Evolutionary conservation across 768 basidiomycete genomes (phyloP), one percentile per base, ranked within the genome.

Genomic region (Tubosaeta sp.): DNA sequence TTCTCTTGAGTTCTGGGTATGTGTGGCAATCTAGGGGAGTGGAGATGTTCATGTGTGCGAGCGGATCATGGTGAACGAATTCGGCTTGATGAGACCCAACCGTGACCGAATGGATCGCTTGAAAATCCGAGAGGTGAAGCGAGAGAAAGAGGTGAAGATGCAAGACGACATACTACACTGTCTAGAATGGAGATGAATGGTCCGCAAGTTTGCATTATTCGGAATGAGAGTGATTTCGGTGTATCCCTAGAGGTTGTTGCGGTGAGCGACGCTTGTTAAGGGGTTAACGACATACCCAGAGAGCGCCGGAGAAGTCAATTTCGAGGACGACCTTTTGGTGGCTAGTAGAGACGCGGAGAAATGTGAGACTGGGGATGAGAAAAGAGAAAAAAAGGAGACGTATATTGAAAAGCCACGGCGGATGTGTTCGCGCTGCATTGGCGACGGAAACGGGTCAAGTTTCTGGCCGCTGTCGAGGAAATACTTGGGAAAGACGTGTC

Each of bases 281-380:
- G 52, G 52, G 51, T 5, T 58, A 69, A 51, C 48, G 32, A 65
- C 83, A 58, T 72, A 90, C 94, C 81, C 88, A 88, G 62, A 94
- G 78, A 65, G 78, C 77, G 19, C 95, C 95, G 8, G 86, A 79
- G 69, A 97, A 93, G 76, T 95, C 91, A 55, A 97, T 84, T 73
- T 95, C 92, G 59, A 97, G 75, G 56, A 91, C 89, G 46, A 97
- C 94, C 69, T 92, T 92, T 80, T 97, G 95, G 73, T 95, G 90
- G 73, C 88, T 91, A 85, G 87, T 92, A 84, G 69, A 85, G 68
- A 83, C 77, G 69, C 62, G 66, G 62, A 55, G 5, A 47, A 68
- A 74, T 67, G 82, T 80, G 79, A 80, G 69, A 56, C 72, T 62
- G 68, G 25, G 49, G 50, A 46, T 35, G 46, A 47, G 47, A 43